Evolutionary conservation across 768 basidiomycete species (phyloP).

Genomic region (Imleria badia): DNA sequence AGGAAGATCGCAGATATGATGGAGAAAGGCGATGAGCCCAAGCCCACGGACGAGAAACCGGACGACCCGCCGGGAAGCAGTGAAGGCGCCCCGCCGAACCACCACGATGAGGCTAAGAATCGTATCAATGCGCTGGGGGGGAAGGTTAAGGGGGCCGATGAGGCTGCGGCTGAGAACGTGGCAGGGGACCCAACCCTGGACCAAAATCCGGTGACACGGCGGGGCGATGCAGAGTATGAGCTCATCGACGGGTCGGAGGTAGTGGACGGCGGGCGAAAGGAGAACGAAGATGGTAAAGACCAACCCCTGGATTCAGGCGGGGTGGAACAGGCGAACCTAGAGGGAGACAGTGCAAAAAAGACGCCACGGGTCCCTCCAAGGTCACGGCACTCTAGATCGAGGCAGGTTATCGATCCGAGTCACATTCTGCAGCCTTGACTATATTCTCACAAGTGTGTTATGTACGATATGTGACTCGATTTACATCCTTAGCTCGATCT

Average conservation of each 20-base stretch:
- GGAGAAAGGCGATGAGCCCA: constrained; percentile 11
- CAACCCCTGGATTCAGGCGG: not conserved
- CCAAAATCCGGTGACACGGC: not conserved
- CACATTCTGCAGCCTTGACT: not conserved
- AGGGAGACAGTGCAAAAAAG: too few relatives aligned
- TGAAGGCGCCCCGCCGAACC: not conserved
- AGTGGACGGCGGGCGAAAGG: not conserved
- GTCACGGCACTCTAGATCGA: not conserved
- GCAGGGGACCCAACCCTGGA: not conserved
- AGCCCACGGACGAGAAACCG: not conserved
- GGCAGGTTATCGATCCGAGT: not conserved
- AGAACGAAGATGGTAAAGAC: not conserved
- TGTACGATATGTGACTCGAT: constrained; percentile 1
- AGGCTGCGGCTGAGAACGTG: not conserved
- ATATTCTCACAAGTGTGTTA: not conserved
- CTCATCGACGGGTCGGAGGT: not conserved
- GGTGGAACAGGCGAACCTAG: too few relatives aligned
- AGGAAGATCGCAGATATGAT: constrained; percentile 23
- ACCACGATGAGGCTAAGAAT: too few relatives aligned
- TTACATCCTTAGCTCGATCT: not conserved
- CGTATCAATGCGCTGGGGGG: not conserved
- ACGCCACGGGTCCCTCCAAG: not conserved
- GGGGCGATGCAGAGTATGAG: not conserved
- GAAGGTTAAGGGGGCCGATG: not conserved
- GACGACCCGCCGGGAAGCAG: not conserved